Evolutionary conservation across 2,329 filamentous ascomycete species (phyloP), one percentile per base, ranked within the genome.

Genomic region (Penicillium sp.): DNA sequence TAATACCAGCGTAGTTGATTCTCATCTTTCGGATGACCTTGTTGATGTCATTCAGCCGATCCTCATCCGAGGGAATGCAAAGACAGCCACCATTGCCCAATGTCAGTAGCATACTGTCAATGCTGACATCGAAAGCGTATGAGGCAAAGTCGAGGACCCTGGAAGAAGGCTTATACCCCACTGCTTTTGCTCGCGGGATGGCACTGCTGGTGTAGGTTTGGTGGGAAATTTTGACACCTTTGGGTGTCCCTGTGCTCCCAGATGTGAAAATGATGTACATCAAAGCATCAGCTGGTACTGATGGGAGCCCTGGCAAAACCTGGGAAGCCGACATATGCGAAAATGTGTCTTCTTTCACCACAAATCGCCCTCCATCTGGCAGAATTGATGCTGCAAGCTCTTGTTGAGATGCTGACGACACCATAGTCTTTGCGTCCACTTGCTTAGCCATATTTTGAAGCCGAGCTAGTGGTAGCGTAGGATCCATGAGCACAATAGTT

Each of bases 161-260:
- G 5, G 85, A 88, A 0, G 80, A 72, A 0, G 77, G 72, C 5
- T 79, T 79, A 57, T 76, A 84, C 1, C 79, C 78, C 7, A 87
- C 76, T 0, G 83, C 80, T 0, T 77, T 71, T 0, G 81, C 84
- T 60, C 87, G 84, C 0, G 81, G 79, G 11, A 81, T 70, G 22
- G 85, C 82, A 5, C 82, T 81, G 0, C 85, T 85, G 0, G 85
- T 84, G 4, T 88, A 80, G 0, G 86, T 83, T 0, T 76, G 73
- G 61, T 90, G 88, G 1, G 83, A 84, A 54, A 88, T 86, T 38
- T 86, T 83, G 17, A 88, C 83, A 2, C 86, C 87, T 55, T 86
- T 85, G 1, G 74, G 74, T 0, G 71, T 74, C 25, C 81, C 81
- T 0, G 84, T 83, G 8, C 83, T 84, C 0, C 83, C 83, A 10